Conservation (phyloP, 306 rosid genomes). For the Neltuma alba region DNA sequence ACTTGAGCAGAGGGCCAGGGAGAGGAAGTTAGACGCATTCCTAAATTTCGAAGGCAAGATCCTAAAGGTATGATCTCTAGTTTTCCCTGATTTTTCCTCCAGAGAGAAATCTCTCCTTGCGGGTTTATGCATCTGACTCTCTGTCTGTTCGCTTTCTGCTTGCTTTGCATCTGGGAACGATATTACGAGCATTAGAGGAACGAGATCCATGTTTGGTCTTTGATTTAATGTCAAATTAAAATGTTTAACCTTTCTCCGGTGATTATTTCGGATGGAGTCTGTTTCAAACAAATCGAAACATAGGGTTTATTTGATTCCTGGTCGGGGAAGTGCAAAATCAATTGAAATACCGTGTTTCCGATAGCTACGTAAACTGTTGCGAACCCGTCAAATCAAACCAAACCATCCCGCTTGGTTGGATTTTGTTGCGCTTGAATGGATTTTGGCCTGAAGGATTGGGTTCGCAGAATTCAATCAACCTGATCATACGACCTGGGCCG, state of each 20-base stretch:
- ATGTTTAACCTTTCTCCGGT: background rate
- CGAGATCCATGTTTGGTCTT: background rate
- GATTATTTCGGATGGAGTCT: background rate
- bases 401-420: background rate
- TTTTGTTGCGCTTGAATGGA: background rate
- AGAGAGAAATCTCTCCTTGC: background rate
- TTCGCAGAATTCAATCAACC: background rate
- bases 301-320: background rate
- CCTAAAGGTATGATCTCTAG: slow-evolving; percentile 24
- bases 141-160: background rate
- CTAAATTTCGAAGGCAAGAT: background rate
- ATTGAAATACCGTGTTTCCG: background rate
- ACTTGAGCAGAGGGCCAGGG: background rate
- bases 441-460: background rate
- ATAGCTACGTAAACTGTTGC: background rate
- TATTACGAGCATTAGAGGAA: no score
- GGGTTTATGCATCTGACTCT: background rate
- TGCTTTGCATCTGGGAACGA: background rate
- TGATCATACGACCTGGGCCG: background rate
- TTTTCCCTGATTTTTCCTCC: background rate
- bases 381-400: background rate
- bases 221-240: background rate
- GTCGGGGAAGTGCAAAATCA: background rate
- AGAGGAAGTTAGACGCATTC: background rate
- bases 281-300: background rate